Base-by-base conservation (phyloP, 768 basidiomycete species). In the Panaeolus papilionaceus region DNA sequence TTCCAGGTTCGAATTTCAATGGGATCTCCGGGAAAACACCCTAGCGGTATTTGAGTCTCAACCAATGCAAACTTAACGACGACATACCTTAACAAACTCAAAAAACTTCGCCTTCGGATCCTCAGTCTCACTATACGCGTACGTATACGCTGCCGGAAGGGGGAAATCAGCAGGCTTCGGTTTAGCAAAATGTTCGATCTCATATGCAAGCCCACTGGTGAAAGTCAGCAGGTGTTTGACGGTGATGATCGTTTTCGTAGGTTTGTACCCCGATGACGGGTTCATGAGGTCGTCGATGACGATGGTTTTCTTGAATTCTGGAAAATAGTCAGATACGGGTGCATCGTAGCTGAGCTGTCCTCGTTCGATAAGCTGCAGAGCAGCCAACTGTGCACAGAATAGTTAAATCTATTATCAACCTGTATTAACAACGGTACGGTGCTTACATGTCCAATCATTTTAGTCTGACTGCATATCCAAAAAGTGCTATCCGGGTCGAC, bases 401-500 rank as follows among this genome's bases (percentile, higher is more conserved):
- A 12, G 33, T 23, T 4, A 23, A 33, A 33, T 33, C 33, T 33
- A 3, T 38, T 28, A 23, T 23, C 23, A 23, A 23, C 1, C 23
- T 23, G 23, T 23, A 23, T 23, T 1, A 23, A 23, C 23, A 23
- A 1, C 23, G 23, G 23, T 23, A 23, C 23, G 23, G 23, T 23
- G 69, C 77, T 18, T 64, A 78, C 80, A 44, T 77, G 71, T 12
- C 75, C 71, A 38, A 80, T 67, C 58, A 80, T 66, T 64, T 80
- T 80, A 5, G 78, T 77, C 66, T 77, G 74, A 58, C 80, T 80
- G 67, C 78, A 79, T 6, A 82, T 71, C 78, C 79, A 80, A 64
- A 79, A 79, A 11, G 79, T 64, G 16, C 74, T 75, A 61, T 80
- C 76, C 18, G 71, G 61, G 54, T 71, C 66, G 16, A 80, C 66